Evolutionary conservation across 805 yeast species (phyloP).

Genomic region (Tetrapisispora taiwanensis): DNA sequence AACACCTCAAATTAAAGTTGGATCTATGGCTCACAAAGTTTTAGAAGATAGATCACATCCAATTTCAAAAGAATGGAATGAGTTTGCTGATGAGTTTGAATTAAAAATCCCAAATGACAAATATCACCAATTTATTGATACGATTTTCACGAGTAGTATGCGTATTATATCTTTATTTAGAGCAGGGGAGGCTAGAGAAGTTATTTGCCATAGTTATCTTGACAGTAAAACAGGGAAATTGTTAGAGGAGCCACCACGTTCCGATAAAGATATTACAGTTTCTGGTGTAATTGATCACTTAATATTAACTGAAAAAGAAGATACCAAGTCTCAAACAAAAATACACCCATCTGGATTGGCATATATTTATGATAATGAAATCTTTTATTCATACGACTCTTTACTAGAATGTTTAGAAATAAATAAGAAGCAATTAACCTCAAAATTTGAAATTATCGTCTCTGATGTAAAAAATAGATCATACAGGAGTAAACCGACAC

Average conservation of each 20-base stretch:
- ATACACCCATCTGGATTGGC: not conserved
- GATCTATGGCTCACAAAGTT: constrained; percentile 37
- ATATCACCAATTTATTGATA: constrained; percentile 20
- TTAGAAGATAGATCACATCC: constrained; percentile 43
- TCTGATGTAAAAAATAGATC: constrained; percentile 58
- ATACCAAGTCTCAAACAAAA: not conserved
- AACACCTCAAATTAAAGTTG: constrained; percentile 37
- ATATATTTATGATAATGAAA: not conserved
- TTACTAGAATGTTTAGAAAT: not conserved
- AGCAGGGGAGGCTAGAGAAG: constrained; percentile 48
- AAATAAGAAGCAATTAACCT: not conserved
- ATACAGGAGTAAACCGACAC: constrained; percentile 36
- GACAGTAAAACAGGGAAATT: constrained; percentile 20
- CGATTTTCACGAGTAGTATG: constrained; percentile 36
- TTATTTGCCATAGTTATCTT: constrained; percentile 45
- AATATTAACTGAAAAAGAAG: constrained; percentile 8
- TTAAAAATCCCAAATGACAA: constrained; percentile 14
- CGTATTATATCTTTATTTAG: constrained; percentile 35
- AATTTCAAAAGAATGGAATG: constrained; percentile 9
- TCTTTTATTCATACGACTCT: not conserved
- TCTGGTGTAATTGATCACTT: constrained; percentile 60
- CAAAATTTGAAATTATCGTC: constrained; percentile 25
- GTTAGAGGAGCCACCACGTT: constrained; percentile 4
- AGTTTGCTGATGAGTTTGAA: constrained; percentile 13
- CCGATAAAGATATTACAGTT: constrained; percentile 33